Base-by-base conservation (phyloP, 768 basidiomycete genomes). In the Fistulinella prunicolor region DNA sequence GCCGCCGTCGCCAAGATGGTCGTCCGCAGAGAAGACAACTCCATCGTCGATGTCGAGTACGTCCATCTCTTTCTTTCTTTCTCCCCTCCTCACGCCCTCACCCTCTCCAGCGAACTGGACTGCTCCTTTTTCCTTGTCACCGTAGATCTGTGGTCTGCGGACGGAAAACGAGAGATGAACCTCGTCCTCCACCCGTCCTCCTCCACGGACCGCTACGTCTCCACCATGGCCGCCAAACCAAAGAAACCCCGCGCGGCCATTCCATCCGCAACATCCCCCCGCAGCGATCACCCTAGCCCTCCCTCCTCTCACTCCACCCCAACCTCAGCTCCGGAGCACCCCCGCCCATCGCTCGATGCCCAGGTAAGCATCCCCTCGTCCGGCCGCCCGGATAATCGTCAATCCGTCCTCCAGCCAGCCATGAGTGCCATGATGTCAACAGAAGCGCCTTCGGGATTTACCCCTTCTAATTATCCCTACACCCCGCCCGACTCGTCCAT, bases 61-160 rank as follows among this genome's bases (percentile, higher is more conserved):
- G 89, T 75, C 37, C 0, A 19, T 10, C 17, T 19, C 26, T 20
- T 6, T 75, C 37, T 0, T 20, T 10, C 17, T 19, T 23, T 20
- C 7, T n/a, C 29, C 34, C 29, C 32, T 39, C 38, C 41, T 14
- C 35, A 13, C 52, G 16, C 54, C 26, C 53, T 53, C 23, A 49
- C 2, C 14, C 7, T 16, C 23, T 5, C 12, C 61, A 95, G 94
- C 54, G 85, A 90, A 39, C 75, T 95, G 42, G 88, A 94, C 65
- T 83, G 78, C 52, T 87, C 89, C 1, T 94, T 93, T 69, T 90
- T 97, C 64, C 68, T 96, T 36, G 86, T 92, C 22, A 89, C 89
- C 16, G 91, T 91, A n/a, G 94, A 96, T 69, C 71, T 97, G 3
- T 95, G 92, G 89, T 90, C 89, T 0, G 77, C 75, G 37, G 91